These are phyloP conservation scores for Phlegmacium glaucopus DNA, from an alignment of 768 basidiomycete genomes.

Conservation along the genomic window DNA sequence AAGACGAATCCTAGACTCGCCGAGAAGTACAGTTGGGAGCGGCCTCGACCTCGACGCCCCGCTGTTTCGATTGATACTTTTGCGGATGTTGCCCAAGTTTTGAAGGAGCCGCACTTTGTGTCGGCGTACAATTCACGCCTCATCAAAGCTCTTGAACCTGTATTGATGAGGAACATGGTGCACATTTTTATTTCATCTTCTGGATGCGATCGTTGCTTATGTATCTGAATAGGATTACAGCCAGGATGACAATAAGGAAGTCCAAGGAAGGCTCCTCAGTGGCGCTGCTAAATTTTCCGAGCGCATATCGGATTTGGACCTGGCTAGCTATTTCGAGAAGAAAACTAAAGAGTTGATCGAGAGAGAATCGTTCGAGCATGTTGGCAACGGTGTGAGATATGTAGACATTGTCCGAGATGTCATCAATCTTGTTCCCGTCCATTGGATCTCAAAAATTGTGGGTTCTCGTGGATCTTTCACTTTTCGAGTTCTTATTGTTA, in stretches of 20 bases:
- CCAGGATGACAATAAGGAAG: slow-evolving; percentile 9
- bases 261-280: slow-evolving; percentile 6
- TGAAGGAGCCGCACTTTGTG: slow-evolving; percentile 28
- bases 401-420: slow-evolving; percentile 69
- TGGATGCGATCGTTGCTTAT: background rate
- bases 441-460: slow-evolving; percentile 62
- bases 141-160: slow-evolving; percentile 23
- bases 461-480: slow-evolving; percentile 19
- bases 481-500: slow-evolving; percentile 9
- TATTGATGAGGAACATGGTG: slow-evolving; percentile 19
- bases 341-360: slow-evolving; percentile 32
- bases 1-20: slow-evolving; percentile 27
- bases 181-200: background rate
- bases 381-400: slow-evolving; percentile 23
- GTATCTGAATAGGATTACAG: background rate
- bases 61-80: slow-evolving; percentile 28
- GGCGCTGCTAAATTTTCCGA: slow-evolving; percentile 13
- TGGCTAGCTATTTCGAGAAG: slow-evolving; percentile 28
- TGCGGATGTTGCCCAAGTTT: slow-evolving; percentile 31
- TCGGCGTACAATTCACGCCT: slow-evolving; percentile 32
- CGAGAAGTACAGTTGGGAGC: slow-evolving; percentile 55
- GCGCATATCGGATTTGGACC: slow-evolving; percentile 15
- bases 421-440: slow-evolving; percentile 56
- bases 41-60: slow-evolving; percentile 33
- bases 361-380: slow-evolving; percentile 30